Evolutionary conservation across 2,329 filamentous ascomycete species (phyloP).

Genomic region (Neoarthrinium moseri): DNA sequence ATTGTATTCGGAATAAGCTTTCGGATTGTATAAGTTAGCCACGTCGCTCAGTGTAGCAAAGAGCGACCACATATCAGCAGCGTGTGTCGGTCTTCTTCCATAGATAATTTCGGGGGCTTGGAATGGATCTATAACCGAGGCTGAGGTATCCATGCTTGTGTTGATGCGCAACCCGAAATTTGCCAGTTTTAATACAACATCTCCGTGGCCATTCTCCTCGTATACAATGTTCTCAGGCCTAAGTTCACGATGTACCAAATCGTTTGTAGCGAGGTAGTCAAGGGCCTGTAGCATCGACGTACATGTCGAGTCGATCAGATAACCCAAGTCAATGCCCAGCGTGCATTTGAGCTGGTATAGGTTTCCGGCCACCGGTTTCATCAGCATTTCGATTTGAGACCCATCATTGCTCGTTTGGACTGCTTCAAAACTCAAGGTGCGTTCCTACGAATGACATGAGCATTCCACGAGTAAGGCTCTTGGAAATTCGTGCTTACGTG

Average conservation of each 20-base stretch:
- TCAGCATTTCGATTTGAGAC: not conserved
- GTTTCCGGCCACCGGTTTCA: not conserved
- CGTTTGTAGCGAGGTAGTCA: not conserved
- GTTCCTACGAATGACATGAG: too few relatives aligned
- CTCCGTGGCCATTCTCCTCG: not conserved
- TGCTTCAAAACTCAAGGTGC: too few relatives aligned
- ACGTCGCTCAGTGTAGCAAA: slow-evolving; percentile 2
- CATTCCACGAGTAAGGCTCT: too few relatives aligned
- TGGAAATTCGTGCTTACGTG: too few relatives aligned
- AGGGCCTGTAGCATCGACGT: slow-evolving; percentile 1
- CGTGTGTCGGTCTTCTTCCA: not conserved
- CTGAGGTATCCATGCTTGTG: not conserved
- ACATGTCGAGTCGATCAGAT: slow-evolving; percentile 2
- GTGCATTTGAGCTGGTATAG: not conserved
- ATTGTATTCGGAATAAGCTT: not conserved
- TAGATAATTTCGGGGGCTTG: not conserved
- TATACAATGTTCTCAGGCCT: not conserved
- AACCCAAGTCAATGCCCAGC: not conserved
- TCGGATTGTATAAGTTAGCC: not conserved
- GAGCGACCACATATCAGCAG: slow-evolving; percentile 4
- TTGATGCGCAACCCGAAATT: slow-evolving; percentile 4
- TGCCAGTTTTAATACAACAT: slow-evolving; percentile 2
- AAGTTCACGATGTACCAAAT: not conserved
- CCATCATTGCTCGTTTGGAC: too few relatives aligned
- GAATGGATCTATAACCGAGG: not conserved